A percentile compares a stretch with the other conserved stretches of the same genome.
Evolutionary conservation across 768 basidiomycete species (phyloP).

Genomic region (Russula virescens): DNA sequence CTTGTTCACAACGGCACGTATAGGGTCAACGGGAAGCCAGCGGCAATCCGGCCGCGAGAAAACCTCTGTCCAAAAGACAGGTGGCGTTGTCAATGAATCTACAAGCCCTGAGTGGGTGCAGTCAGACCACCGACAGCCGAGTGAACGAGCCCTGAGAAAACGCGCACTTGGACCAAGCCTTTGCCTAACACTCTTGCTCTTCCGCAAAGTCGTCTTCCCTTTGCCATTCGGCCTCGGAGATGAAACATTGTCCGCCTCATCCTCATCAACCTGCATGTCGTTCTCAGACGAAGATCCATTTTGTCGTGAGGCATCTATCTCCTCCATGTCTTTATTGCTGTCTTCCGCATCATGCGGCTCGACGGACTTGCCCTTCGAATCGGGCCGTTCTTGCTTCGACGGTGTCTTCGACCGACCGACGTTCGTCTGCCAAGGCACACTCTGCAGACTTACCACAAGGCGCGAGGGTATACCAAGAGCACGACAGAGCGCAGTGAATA

Average conservation of each 20-base stretch:
- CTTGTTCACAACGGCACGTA: conserved; percentile 74
- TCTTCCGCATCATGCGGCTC: conserved; percentile 33
- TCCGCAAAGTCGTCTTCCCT: conserved; percentile 57
- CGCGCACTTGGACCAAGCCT: conserved; percentile 32
- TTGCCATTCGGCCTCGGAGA: conserved; percentile 40
- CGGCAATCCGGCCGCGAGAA: conserved; percentile 87
- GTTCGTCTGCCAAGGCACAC: conserved; percentile 81
- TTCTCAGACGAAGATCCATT: conserved; percentile 31
- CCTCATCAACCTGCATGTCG: conserved; percentile 41
- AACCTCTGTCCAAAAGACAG: conserved; percentile 96
- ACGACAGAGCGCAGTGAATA: conserved; percentile 87
- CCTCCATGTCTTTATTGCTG: conserved; percentile 37
- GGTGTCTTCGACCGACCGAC: conserved; percentile 51
- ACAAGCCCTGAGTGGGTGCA: conserved; percentile 28
- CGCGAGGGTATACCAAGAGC: conserved; percentile 82
- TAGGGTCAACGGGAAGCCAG: conserved; percentile 92
- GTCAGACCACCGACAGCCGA: neutral
- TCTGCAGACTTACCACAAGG: conserved; percentile 85
- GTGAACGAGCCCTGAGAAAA: neutral
- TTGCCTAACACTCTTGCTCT: conserved; percentile 46
- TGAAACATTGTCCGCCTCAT: conserved; percentile 23
- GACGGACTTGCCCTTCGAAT: conserved; percentile 31
- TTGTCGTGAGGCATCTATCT: conserved; percentile 28
- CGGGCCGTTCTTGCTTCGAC: conserved; percentile 38
- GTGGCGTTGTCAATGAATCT: conserved; percentile 62